Evolutionary conservation across 2,329 filamentous ascomycete species (phyloP), one percentile per base, ranked within the genome.

Genomic region (Claviceps purpurea): DNA sequence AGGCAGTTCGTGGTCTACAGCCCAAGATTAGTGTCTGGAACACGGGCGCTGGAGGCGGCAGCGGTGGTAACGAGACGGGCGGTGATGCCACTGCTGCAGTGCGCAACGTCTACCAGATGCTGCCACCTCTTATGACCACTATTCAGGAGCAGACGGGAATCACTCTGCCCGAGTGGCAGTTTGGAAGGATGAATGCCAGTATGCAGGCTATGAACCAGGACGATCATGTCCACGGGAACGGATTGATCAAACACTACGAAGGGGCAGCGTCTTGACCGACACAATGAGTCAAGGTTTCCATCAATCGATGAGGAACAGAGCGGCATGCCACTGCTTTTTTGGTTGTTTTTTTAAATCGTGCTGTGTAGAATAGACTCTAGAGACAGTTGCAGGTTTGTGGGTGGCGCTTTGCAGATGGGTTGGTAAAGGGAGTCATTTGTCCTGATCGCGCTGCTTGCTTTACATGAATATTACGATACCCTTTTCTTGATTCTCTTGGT

Each of bases 21-120:
- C 89, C 89, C 57, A 94, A 94, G 82, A 93, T 94, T 70, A 89
- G 83, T 56, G 82, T 91, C 26, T 95, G 88, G 89, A 93, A 88
- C 64, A 94, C 88, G 8, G 86, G 42, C 20, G 13, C 1, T 1
- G 41, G 41, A 4, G 3, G 86, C 44, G 65, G 69, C 48, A 73
- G 65, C 3, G 70, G 68, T 11, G 63, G 64, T 16, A 62, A 64
- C 20, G 71, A 68, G n/a, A 70, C 63, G 43, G 69, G 67, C 26
- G 65, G 68, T 43, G 71, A 77, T 52, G 82, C 87, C 54, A 76
- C 84, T 4, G 63, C 68, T 41, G 59, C 64, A 1, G 84, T 93
- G 69, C 76, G 87, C 57, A 90, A 91, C 59, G 76, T 94, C 40
- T 90, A 93, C 70, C 88, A 93, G 73, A 85, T 82, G 64, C 72